Conservation (phyloP, 306 rosid species). For the Prunus salicina region DNA sequence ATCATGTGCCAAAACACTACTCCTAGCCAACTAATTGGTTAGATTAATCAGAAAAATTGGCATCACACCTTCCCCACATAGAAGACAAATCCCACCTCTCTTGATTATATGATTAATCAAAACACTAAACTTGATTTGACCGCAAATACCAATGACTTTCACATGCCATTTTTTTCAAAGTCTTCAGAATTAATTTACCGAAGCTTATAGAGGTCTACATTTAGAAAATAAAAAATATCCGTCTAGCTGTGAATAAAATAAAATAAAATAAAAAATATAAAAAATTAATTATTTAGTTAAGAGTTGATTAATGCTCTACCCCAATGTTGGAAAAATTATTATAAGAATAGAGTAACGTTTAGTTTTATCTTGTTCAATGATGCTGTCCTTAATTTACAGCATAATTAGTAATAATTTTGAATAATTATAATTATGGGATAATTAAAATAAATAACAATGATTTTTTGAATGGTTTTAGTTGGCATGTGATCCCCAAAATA, state of each 20-base stretch:
- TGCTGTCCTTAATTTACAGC: background rate
- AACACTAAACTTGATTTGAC: constrained; percentile 27
- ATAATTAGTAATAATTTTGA: background rate
- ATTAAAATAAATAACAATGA: background rate
- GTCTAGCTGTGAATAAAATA: background rate
- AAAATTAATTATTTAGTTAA: background rate
- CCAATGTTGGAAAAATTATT: background rate
- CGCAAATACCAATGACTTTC: constrained; percentile 32
- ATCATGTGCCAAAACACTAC: constrained; percentile 18
- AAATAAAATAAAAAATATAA: too few species aligned
- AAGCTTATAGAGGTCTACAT: background rate
- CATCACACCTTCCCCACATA: constrained; percentile 28
- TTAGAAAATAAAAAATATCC: background rate
- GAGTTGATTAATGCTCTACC: background rate
- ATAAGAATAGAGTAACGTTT: background rate
- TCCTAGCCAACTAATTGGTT: constrained; percentile 7
- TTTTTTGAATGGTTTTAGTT: background rate
- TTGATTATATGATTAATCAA: constrained; percentile 17
- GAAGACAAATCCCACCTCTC: constrained; percentile 20
- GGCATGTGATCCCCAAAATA: background rate
- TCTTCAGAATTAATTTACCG: background rate
- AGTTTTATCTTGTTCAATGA: background rate
- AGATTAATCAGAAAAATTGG: constrained; percentile 25
- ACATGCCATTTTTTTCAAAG: constrained; percentile 19
- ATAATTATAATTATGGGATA: background rate